Base-by-base conservation (phyloP, 2,329 filamentous ascomycete genomes). In the Colletotrichum simmondsii region DNA sequence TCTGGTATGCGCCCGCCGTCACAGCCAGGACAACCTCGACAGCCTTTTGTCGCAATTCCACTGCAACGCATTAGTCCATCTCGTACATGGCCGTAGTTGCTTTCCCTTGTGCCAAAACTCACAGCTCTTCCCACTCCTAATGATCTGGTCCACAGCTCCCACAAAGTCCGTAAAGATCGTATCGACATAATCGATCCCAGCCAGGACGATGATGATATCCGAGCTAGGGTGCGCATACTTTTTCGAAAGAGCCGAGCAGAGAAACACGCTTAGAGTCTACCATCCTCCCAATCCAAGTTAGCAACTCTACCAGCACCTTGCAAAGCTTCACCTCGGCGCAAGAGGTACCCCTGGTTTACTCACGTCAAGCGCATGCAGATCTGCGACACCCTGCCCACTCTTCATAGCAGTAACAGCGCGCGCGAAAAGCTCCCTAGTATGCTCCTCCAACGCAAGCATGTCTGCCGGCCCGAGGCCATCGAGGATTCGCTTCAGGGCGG, bases 141-240 rank as follows among this genome's bases (percentile, higher is more conserved):
- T 95, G 65, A 94, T 92, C n/a, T 86, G 86, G 77, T 99, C 97
- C 67, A 98, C 84, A 6, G 92, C 91, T 24, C 91, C 90, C 57
- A 98, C 95, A 79, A 98, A 97, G 70, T 98, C 94, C 56, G 94
- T 93, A 81, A 98, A 96, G 58, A 97, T 89, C 8, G 89, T 87
- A 81, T 99, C 97, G 61, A 98, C 93, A 77, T 95, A 89, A 84
- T 98, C 93, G 65, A 99, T 89, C 6, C 97, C 97, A 5, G 95
- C 94, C 61, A 99, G 88, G 42, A 98, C 89, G 70, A 92, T 92
- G 79, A 99, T 98, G 77, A 98, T 93, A 83, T 98, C 97, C 62
- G 97, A 97, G 82, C 95, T 98, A 6, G 95, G 94, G 78, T 98
- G 98, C 28, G 94, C 95, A 82, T 97, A 99, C 81, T 93, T 95